Evolutionary conservation across 1,284 basidiomycete species (phyloP), one percentile per base, ranked within the genome.

Genomic region (Sporisorium iseilematis-ciliati): DNA sequence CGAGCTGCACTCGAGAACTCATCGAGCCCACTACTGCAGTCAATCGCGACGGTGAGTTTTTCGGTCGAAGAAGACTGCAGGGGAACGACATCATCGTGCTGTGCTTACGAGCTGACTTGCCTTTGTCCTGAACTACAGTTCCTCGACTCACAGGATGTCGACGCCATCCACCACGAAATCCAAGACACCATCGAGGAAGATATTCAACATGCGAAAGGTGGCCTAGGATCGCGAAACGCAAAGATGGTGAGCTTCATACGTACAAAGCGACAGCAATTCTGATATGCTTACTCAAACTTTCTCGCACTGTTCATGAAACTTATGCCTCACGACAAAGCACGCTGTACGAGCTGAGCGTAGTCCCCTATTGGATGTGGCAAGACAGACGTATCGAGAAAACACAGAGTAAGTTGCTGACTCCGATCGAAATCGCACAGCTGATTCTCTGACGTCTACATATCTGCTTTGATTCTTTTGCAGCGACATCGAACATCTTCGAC

Each of bases 381-480:
- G 95, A 8, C 92, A 93, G 82, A 95, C 95, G 0, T 86, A 92
- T 87, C 92, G 92, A 78, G 95, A 97, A 83, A 95, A 95, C 75
- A 88, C 94, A 18, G 45, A 18, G 77, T 75, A 26, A 57, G 72
- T 41, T 16, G 18, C 31, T 40, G 21, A 7, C 35, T 14, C 20
- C 20, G 25, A 11, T 12, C 20, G 18, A n/a, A 35, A n/a, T 7
- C 31, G 6, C 29, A 42, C 8, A 0, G 18, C 14, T 29, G 29
- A n/a, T 18, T 1, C 25, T 40, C 52, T 54, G 7, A 54, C 38
- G 40, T 14, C 1, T 4, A 2, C 18, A 16, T 20, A 2, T 5
- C 18, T 31, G 6, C 12, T 3, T 20, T 12, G 41, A n/a, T 18
- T 3, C 5, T 4, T 11, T 35, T 20, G 5, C 55, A 89, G 90